Percentiles rank a stretch among this genome's conserved stretches.
Conservation (phyloP, 1,139 yeast species). For the Debaryomycetaceae sp. region DNA sequence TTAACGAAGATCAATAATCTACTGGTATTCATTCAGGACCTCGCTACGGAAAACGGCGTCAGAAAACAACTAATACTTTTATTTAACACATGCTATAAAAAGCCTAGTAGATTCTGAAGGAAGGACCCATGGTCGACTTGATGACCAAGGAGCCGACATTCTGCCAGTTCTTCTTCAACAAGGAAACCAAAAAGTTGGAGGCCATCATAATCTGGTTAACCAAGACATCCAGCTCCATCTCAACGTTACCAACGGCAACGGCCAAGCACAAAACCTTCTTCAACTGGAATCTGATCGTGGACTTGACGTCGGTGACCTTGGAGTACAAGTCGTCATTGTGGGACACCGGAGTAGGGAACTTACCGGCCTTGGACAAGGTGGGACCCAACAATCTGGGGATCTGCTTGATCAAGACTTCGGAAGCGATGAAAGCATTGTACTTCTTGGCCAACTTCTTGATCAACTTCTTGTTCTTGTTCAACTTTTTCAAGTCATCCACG, state of each 20-base stretch:
- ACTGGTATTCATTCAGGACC: no score
- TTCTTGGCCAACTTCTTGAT: constrained; percentile 99
- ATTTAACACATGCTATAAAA: no score
- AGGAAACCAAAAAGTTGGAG: constrained; percentile 97
- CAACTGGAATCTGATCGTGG: constrained; percentile 99
- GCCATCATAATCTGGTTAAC: constrained; percentile 99
- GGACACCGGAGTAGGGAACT: constrained; percentile 99
- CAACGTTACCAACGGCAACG: constrained; percentile 97
- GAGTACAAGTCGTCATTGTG: constrained; percentile 96
- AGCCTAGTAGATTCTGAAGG: constrained; percentile 95
- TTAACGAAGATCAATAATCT: no score
- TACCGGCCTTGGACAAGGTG: constrained; percentile 99
- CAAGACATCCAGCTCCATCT: constrained; percentile 94
- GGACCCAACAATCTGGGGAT: constrained; percentile 99
- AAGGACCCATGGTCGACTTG: constrained; percentile 99
- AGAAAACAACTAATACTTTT: no score
- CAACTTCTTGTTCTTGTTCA: constrained; percentile 99
- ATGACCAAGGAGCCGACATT: constrained; percentile 98
- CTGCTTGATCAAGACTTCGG: constrained; percentile 98
- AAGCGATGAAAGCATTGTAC: constrained; percentile 99
- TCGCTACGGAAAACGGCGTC: no score
- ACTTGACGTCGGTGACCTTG: constrained; percentile 95
- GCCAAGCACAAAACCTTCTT: constrained; percentile 89
- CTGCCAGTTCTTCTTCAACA: constrained; percentile 99
- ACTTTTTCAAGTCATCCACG: constrained; percentile 98